Evolutionary conservation across 2,329 filamentous ascomycete species (phyloP), one percentile per base, ranked within the genome.

Genomic region (Pseudogymnoascus sp.): DNA sequence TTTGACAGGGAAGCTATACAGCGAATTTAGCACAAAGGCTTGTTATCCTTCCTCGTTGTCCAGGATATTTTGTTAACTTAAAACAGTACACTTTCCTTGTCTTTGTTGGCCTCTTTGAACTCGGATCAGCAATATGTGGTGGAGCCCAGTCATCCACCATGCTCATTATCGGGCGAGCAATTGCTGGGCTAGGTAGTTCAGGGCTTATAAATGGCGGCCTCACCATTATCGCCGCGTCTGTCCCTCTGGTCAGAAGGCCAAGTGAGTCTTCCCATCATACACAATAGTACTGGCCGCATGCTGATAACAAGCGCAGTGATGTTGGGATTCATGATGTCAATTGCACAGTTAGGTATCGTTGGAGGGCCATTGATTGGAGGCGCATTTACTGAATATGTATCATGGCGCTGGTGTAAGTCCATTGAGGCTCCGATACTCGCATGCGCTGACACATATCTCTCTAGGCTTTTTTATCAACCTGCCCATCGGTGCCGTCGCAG

Each of bases 91-190:
- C 63, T 11, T 67, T 62, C 19, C 62, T 69, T 9, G 42, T 56
- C 7, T 68, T 68, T 46, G 74, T 86, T 35, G 66, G 72, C 31
- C 62, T 84, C 33, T 86, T 87, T 65, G 82, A 85, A 68, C 29
- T 84, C 0, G 84, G 84, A 2, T 83, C 80, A 0, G 67, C 82
- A 2, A 71, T 86, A 19, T 86, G 83, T 63, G 83, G 74, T 62
- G 66, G 77, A 63, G 78, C 83, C 0, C 73, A 69, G 0, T 80
- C 75, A 13, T 82, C 80, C 0, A 67, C 72, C 0, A 81, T 81
- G 75, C 77, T 86, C 60, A 85, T 86, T 62, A 70, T 80, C 4
- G 82, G 83, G 2, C 77, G 83, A 5, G 80, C 80, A 2, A 72
- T 86, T 2, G 80, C 83, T 0, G 84, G 83, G 0, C 66, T 80